These are phyloP conservation scores for Lyophyllum shimeji DNA, from an alignment of 768 basidiomycete species.

Conservation along the genomic window DNA sequence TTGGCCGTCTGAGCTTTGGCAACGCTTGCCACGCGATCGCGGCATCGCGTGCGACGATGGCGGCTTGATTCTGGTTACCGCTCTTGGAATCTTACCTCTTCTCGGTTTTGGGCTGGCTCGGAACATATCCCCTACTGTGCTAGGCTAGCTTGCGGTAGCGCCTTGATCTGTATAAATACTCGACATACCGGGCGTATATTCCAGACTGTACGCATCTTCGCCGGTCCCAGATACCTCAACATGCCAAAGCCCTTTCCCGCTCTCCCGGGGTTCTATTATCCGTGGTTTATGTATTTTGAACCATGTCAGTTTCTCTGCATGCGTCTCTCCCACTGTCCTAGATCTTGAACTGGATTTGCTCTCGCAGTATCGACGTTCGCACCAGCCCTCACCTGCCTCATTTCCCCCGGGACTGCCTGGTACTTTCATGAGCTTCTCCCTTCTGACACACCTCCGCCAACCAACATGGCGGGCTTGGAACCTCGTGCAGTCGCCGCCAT, in stretches of 20 bases:
- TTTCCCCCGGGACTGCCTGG: constrained; percentile 62
- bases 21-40: neutral
- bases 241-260: constrained; percentile 44
- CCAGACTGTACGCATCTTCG: neutral
- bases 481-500: constrained; percentile 58
- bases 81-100: neutral
- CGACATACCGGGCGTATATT: no score
- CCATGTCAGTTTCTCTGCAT: constrained; percentile 41
- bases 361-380: constrained; percentile 35
- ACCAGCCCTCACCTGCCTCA: constrained; percentile 43
- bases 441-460: constrained; percentile 28
- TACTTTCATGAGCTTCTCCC: constrained; percentile 69
- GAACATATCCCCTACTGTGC: constrained; percentile 1
- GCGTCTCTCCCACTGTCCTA: neutral
- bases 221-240: neutral
- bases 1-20: constrained; percentile 1
- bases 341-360: neutral
- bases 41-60: neutral
- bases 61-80: neutral
- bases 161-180: neutral
- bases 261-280: constrained; percentile 60
- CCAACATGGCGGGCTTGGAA: constrained; percentile 33
- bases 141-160: neutral
- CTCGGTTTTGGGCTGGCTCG: neutral
- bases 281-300: constrained; percentile 65